Percentiles rank a stretch among this genome's conserved stretches.
Conservation (phyloP, 108 stramenopile genomes). For the Fistulifera pelliculosa region DNA sequence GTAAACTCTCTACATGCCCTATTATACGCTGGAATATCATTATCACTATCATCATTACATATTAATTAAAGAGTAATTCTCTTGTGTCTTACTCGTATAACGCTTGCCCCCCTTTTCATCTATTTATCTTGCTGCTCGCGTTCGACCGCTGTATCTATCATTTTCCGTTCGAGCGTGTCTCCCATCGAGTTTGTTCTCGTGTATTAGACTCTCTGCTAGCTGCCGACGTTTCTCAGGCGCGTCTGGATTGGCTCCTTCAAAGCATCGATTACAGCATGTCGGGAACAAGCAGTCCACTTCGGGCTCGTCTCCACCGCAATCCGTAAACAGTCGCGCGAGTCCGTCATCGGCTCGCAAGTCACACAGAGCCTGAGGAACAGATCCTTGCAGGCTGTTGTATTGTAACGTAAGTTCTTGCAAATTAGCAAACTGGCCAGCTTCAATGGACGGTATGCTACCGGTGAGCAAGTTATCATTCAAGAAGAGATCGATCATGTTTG, state of each 20-base stretch:
- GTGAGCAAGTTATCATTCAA: slow-evolving; percentile 36
- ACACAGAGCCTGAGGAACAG: slow-evolving; percentile 36
- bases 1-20: too few species aligned
- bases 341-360: slow-evolving; percentile 19
- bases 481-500: slow-evolving; percentile 39
- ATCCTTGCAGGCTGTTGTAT: slow-evolving; percentile 19
- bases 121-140: too few species aligned
- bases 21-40: too few species aligned
- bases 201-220: too few species aligned
- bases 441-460: slow-evolving; percentile 42
- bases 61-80: too few species aligned
- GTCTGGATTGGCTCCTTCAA: slow-evolving; percentile 11
- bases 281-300: slow-evolving; percentile 36
- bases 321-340: slow-evolving; percentile 33
- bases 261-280: slow-evolving; percentile 45
- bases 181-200: too few species aligned
- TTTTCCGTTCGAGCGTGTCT: too few species aligned
- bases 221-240: background rate
- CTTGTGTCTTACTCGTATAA: too few species aligned
- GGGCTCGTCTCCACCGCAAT: slow-evolving; percentile 32
- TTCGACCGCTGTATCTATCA: too few species aligned
- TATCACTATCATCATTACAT: too few species aligned
- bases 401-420: slow-evolving; percentile 36
- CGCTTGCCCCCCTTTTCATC: too few species aligned
- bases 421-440: slow-evolving; percentile 11